Conservation (phyloP, 1,139 yeast genomes). For the Blastobotrys illinoisensis region DNA sequence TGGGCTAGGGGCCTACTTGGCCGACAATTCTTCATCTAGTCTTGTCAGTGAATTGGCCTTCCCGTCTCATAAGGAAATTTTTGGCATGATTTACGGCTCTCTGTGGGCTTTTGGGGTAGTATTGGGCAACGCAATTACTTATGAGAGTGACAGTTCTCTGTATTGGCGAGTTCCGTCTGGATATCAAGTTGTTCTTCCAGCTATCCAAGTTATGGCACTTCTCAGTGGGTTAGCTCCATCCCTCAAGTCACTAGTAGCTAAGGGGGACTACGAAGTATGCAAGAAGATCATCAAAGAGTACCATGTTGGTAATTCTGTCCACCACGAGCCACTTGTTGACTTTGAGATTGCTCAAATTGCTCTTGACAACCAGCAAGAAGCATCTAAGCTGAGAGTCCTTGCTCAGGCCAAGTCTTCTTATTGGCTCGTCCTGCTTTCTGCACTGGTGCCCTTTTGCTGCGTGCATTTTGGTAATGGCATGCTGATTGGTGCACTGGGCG, state of each 20-base stretch:
- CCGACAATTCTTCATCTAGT: not conserved
- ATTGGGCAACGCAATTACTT: conserved; percentile 5
- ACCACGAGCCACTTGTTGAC: not conserved
- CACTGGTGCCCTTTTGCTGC: conserved; percentile 5
- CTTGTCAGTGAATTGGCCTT: not conserved
- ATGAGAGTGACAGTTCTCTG: not conserved
- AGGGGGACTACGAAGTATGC: not conserved
- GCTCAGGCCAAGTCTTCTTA: not conserved
- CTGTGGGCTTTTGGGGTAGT: conserved; percentile 6
- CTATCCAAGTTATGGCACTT: not conserved
- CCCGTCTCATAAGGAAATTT: not conserved
- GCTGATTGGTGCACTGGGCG: not conserved
- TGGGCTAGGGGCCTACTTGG: conserved; percentile 6
- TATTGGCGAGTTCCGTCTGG: conserved; percentile 8
- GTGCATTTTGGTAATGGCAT: conserved; percentile 10
- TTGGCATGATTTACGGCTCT: not conserved
- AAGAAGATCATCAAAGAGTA: not conserved
- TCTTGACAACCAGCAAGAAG: not conserved
- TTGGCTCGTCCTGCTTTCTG: not conserved
- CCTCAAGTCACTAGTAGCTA: not conserved
- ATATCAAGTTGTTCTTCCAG: conserved; percentile 3
- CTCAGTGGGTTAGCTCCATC: not conserved
- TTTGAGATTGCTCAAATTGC: not conserved
- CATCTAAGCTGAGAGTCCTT: not conserved
- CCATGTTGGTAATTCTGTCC: not conserved